Base-by-base conservation (phyloP, 768 basidiomycete genomes). In the Naganishia antarctica region DNA sequence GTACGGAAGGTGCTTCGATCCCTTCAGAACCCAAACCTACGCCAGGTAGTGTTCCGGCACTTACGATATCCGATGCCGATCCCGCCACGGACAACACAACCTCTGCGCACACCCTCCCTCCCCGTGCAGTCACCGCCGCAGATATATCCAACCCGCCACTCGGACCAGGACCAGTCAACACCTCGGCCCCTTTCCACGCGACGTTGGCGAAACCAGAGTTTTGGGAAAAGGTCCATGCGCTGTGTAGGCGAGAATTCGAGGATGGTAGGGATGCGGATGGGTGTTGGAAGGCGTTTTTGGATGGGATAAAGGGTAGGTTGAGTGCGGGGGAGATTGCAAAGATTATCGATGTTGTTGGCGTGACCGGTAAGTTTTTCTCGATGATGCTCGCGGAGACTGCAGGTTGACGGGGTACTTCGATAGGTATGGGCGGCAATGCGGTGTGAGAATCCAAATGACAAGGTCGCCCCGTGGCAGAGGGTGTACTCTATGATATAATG, bases 241-340 rank as follows among this genome's bases (percentile, higher is more conserved):
- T 92, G 73, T 80, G 92, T 68, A 80, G 80, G 85, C 76, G 79
- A 9, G 84, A 90, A 73, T 90, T 89, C 68, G 70, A 80, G 25
- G 82, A 81, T 34, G 82, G 83, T 28, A 77, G 80, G 40, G 91
- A 93, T 69, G 85, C 84, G 1, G 80, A 85, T 31, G 75, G 78
- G 16, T 89, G 87, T 0, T 97, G 90, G 78, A 93, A 97, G 78
- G 85, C 87, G 61, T 94, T 91, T 79, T 82, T 98, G 69, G 80
- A 84, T 21, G 88, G 87, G 0, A 86, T 85, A 75, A 93, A 93
- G 74, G 86, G 85, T 7, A 83, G 82, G 28, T 81, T 99, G 71
- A 88, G 85, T 18, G 85, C 90, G 0, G 85, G 82, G 66, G 90
- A 97, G 74, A 90, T 96, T 63, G 94, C 94, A 15, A 89, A 84